Percentiles rank a stretch among this genome's conserved stretches.
Conservation (phyloP, 169 alveolate genomes). For the Babesia microti region DNA sequence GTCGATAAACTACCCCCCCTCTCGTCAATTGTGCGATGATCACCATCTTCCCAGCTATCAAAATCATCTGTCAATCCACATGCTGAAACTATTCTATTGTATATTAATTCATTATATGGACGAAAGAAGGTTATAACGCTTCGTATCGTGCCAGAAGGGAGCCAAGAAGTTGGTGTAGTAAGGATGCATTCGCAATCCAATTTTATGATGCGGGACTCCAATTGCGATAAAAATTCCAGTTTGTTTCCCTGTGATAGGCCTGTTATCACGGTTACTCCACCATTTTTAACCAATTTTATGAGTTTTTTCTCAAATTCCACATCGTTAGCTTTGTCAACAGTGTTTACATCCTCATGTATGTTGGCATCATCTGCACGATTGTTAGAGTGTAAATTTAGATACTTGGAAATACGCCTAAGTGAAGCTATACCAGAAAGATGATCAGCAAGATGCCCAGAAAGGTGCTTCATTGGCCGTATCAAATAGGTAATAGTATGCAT, state of each 20-base stretch:
- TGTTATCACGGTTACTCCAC: too few species aligned
- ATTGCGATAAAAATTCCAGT: too few species aligned
- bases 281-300: too few species aligned
- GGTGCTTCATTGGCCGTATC: slow-evolving; percentile 28
- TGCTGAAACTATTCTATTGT: slow-evolving; percentile 35
- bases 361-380: too few species aligned
- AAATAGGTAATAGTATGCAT: slow-evolving; percentile 32
- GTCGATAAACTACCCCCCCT: slow-evolving; percentile 46
- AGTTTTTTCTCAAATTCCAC: too few species aligned
- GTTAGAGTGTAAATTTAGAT: too few species aligned
- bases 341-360: too few species aligned
- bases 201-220: too few species aligned
- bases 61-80: slow-evolving; percentile 54
- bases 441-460: slow-evolving; percentile 39
- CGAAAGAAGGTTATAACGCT: slow-evolving; percentile 63
- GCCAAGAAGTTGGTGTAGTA: slow-evolving; percentile 69
- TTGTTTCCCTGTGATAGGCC: too few species aligned
- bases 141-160: slow-evolving; percentile 62
- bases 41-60: slow-evolving; percentile 55
- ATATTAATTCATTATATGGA: slow-evolving; percentile 24
- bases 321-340: too few species aligned
- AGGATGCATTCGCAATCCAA: too few species aligned
- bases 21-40: slow-evolving; percentile 56
- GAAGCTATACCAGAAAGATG: slow-evolving; percentile 39
- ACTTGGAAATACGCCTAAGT: slow-evolving; percentile 31